Evolutionary conservation across 2,329 filamentous ascomycete genomes (phyloP).

Genomic region (Aspergillus awamori): DNA sequence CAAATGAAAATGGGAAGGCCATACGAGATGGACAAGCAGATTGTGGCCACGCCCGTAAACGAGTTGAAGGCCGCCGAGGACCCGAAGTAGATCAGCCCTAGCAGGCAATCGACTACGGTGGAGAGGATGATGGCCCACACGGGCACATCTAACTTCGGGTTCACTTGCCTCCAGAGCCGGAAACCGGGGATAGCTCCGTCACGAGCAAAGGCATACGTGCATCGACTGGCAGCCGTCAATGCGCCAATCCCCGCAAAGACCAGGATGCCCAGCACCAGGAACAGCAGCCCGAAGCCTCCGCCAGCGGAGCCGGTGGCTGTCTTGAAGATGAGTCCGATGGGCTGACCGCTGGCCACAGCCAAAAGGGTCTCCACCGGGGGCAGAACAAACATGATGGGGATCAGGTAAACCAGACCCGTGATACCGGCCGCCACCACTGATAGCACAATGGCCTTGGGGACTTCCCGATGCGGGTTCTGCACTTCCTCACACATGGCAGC

Average conservation of each 20-base stretch:
- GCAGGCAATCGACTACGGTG: constrained; percentile 67
- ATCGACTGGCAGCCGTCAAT: constrained; percentile 72
- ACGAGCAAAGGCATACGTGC: constrained; percentile 75
- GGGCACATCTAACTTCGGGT: constrained; percentile 68
- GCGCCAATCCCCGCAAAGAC: constrained; percentile 77
- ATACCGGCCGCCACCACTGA: constrained; percentile 68
- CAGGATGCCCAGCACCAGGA: constrained; percentile 74
- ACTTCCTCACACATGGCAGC: constrained; percentile 74
- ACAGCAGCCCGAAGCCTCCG: constrained; percentile 74
- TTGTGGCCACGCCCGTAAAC: constrained; percentile 78
- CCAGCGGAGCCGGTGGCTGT: constrained; percentile 70
- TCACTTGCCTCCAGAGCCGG: constrained; percentile 66
- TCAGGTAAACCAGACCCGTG: constrained; percentile 68
- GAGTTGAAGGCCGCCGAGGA: constrained; percentile 76
- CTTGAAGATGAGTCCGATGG: constrained; percentile 76
- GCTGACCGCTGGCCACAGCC: constrained; percentile 69
- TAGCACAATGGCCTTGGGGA: constrained; percentile 71
- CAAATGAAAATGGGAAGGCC: constrained; percentile 74
- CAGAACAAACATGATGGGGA: constrained; percentile 75
- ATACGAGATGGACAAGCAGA: constrained; percentile 75
- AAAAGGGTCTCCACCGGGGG: constrained; percentile 68
- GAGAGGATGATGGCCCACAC: constrained; percentile 70
- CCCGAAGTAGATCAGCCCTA: constrained; percentile 79
- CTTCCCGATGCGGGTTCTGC: constrained; percentile 67
- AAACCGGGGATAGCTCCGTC: constrained; percentile 75